Percentiles rank a stretch among this genome's conserved stretches.
Evolutionary conservation across 1,284 basidiomycete genomes (phyloP).

Genomic region (Rhodotorula sp.): DNA sequence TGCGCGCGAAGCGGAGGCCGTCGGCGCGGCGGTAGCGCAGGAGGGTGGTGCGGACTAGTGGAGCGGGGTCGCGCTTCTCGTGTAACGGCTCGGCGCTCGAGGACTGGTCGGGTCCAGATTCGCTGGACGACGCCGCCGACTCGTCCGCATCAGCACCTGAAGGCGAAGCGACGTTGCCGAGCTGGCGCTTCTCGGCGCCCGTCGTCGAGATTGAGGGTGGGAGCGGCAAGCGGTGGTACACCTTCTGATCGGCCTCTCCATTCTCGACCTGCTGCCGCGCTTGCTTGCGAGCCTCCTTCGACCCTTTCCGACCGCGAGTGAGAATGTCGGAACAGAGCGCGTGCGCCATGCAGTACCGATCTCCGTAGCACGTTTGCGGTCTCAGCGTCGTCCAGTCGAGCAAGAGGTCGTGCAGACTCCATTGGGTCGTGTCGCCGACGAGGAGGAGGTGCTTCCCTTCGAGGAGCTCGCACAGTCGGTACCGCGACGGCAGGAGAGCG

Average conservation of each 20-base stretch:
- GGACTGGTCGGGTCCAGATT: no score
- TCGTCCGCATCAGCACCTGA: no score
- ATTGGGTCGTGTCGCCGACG: constrained; percentile 45
- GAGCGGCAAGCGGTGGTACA: constrained; percentile 37
- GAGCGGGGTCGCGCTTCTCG: constrained; percentile 1
- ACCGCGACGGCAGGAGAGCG: constrained; percentile 18
- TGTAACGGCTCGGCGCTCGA: neutral
- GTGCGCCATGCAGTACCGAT: constrained; percentile 47
- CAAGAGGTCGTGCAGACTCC: constrained; percentile 45
- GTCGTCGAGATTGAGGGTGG: constrained; percentile 20
- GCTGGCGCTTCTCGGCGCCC: neutral
- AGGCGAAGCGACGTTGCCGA: neutral
- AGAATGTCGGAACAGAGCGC: constrained; percentile 42
- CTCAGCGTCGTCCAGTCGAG: constrained; percentile 44
- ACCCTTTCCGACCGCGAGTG: neutral
- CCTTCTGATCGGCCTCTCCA: constrained; percentile 39
- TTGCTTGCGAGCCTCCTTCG: neutral
- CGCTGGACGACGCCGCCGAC: no score
- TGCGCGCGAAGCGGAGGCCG: constrained; percentile 33
- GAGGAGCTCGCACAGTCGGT: constrained; percentile 41
- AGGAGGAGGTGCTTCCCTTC: constrained; percentile 45
- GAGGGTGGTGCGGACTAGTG: constrained; percentile 38
- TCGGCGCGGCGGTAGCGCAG: constrained; percentile 46
- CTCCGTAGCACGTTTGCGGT: constrained; percentile 45
- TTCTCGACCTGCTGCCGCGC: constrained; percentile 13